Evolutionary conservation across 441 rosid genomes (phyloP), one percentile per base, ranked within the genome.

Genomic region (Raphanus hybrid): DNA sequence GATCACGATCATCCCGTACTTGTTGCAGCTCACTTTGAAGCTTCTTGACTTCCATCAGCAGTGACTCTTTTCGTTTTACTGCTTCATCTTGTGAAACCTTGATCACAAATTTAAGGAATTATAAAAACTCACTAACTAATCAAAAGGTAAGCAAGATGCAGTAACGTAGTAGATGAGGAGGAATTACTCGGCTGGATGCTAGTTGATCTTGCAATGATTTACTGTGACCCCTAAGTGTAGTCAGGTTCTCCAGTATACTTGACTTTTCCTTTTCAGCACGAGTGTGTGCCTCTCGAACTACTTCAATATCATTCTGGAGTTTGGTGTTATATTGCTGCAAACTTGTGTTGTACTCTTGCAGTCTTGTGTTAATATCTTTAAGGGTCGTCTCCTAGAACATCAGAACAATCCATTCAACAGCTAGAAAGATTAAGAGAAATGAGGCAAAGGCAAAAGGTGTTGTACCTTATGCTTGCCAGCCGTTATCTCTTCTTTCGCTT

Each of bases 1-100:
- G 88, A 78, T 96, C 98, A 78, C 98, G 97, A 75, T 96, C 99
- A 70, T 89, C 92, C 57, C 98, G 87, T 4, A 88, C 98, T 82
- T 89, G 89, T 81, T 91, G 94, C 67, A 96, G 81, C 71, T 96
- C 98, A 18, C 85, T 89, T 3, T 95, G 84, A 29, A 96, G 90
- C 80, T 88, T 89, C 76, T 74, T 86, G 9, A 92, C 89, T 82
- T 96, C 99, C 76, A 65, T 79, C 8, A 55, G 80, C 73, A 96
- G 76, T 69, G 86, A 79, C 8, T 91, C 96, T 75, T 92, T 96
- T 75, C 83, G 88, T 67, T 71, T 89, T 8, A 86, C 66, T 12
- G 98, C 98, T 64, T 92, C 96, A 75, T 91, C 97, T 63, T 87
- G 93, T 52, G 89, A 84, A 78, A 85, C 85, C 99, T 96, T 66